Evolutionary conservation across 805 yeast genomes (phyloP).

Genomic region (Hanseniaspora guilliermondii): DNA sequence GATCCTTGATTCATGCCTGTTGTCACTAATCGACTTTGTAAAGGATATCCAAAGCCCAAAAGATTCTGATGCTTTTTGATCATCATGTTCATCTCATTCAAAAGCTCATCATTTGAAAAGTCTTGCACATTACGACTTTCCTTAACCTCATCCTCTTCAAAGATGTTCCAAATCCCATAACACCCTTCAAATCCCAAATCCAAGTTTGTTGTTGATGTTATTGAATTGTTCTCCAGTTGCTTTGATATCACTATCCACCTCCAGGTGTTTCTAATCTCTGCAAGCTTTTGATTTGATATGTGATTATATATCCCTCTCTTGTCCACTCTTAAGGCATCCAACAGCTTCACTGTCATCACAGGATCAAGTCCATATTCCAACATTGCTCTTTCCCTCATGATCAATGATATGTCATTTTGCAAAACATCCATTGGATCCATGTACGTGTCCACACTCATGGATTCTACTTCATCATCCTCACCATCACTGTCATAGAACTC

Average conservation of each 20-base stretch:
- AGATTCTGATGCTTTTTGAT: slow-evolving; percentile 31
- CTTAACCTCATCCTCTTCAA: slow-evolving; percentile 27
- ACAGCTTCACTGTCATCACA: slow-evolving; percentile 45
- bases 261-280: slow-evolving; percentile 72
- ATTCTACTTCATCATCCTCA: slow-evolving; percentile 20
- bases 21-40: slow-evolving; percentile 16
- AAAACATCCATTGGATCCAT: slow-evolving; percentile 36
- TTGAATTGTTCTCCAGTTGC: slow-evolving; percentile 48
- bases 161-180: slow-evolving; percentile 77
- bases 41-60: slow-evolving; percentile 17
- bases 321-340: slow-evolving; percentile 36
- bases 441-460: slow-evolving; percentile 12
- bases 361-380: slow-evolving; percentile 64
- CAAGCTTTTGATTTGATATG: slow-evolving; percentile 34
- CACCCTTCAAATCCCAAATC: slow-evolving; percentile 87
- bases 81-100: slow-evolving; percentile 26
- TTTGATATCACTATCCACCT: slow-evolving; percentile 74
- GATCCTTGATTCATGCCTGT: background rate
- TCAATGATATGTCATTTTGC: slow-evolving; percentile 59
- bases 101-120: slow-evolving; percentile 19
- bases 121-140: slow-evolving; percentile 18
- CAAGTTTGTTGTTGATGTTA: slow-evolving; percentile 54
- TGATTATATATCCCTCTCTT: background rate
- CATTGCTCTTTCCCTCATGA: slow-evolving; percentile 59
- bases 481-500: slow-evolving; percentile 17